Conservation (phyloP, 1,139 yeast genomes). For the Yamadazyma conglobata region DNA sequence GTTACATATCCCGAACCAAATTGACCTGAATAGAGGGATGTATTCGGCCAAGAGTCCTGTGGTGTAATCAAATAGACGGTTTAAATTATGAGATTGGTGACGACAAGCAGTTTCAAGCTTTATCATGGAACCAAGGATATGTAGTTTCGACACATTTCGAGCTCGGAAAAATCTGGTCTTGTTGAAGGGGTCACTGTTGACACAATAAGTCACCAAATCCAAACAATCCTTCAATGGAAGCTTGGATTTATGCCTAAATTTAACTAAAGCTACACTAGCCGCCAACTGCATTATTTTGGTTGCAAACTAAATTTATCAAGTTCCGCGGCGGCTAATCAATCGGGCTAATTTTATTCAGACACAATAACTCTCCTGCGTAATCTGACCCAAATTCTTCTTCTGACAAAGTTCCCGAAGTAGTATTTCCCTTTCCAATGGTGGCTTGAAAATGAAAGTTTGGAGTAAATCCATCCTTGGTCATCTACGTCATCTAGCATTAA, state of each 20-base stretch:
- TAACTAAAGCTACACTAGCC: not conserved
- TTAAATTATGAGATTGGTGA: no score
- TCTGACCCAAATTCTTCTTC: slow-evolving; percentile 63
- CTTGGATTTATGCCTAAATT: not conserved
- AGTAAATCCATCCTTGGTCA: slow-evolving; percentile 76
- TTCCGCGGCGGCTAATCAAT: not conserved
- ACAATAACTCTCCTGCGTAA: slow-evolving; percentile 13
- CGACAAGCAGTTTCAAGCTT: no score
- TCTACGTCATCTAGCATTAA: slow-evolving; percentile 70
- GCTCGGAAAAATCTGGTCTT: no score
- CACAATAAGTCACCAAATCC: not conserved
- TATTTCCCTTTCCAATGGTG: slow-evolving; percentile 59
- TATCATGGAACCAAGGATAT: no score
- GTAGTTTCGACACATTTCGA: no score
- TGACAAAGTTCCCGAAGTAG: slow-evolving; percentile 50
- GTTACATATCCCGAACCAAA: no score
- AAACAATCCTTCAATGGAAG: not conserved
- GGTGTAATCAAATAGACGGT: no score
- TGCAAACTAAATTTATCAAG: no score
- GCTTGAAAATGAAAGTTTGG: slow-evolving; percentile 44
- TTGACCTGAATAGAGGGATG: no score
- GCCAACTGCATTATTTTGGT: no score
- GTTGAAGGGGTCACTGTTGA: no score
- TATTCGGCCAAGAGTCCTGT: no score
- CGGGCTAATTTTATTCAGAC: not conserved